These are phyloP conservation scores for Paulownia fortunei DNA, from an alignment of 257 asterid species.

Conservation along the genomic window DNA sequence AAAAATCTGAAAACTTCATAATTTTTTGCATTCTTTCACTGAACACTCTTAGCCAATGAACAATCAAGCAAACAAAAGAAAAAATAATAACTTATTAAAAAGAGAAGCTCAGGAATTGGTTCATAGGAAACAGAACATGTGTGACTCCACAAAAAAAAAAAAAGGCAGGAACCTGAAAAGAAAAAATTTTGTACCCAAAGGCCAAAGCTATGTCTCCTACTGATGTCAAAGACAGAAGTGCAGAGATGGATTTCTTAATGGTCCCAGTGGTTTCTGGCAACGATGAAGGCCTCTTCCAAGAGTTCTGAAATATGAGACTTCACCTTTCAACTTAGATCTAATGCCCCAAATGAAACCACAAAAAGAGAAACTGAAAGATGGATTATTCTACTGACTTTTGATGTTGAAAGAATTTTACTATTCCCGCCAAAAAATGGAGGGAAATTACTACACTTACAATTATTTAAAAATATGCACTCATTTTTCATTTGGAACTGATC, in stretches of 20 bases:
- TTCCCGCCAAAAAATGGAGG: neutral
- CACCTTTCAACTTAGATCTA: neutral
- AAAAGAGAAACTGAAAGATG: neutral
- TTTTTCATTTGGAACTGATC: neutral
- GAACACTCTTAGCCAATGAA: neutral
- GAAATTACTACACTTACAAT: neutral
- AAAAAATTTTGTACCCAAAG: too few species aligned
- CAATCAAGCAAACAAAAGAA: neutral
- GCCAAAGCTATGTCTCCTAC: too few species aligned
- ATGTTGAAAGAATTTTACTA: neutral
- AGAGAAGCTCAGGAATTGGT: too few species aligned
- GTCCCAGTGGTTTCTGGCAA: neutral
- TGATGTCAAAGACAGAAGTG: too few species aligned
- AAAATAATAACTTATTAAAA: neutral
- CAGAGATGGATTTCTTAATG: too few species aligned
- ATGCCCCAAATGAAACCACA: neutral
- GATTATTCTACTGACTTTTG: neutral
- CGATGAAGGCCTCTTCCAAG: neutral
- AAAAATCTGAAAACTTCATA: neutral
- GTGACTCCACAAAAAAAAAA: too few species aligned
- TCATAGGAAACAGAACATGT: too few species aligned
- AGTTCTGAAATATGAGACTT: neutral
- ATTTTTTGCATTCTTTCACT: neutral
- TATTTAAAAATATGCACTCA: neutral
- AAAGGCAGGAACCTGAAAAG: too few species aligned